A percentile compares a stretch with the other conserved stretches of the same genome.
Conservation (phyloP, 768 basidiomycete species). For the Pisolithus microcarpus region DNA sequence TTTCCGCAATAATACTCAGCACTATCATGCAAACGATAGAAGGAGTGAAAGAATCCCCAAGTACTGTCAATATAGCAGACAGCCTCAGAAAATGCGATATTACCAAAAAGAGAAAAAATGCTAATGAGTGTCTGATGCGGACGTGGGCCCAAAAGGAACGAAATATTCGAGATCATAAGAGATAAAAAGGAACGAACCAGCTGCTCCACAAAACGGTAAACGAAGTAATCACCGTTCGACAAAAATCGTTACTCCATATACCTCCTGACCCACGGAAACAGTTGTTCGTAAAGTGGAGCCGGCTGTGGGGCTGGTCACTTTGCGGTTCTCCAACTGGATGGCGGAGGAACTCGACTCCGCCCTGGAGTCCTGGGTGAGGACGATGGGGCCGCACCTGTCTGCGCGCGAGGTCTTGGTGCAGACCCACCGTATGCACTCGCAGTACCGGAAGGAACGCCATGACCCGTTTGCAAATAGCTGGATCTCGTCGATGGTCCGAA, state of each 20-base stretch:
- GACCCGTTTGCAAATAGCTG: background rate
- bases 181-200: background rate
- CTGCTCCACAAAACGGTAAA: no score
- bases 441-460: conserved; percentile 8
- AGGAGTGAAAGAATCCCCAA: background rate
- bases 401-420: conserved; percentile 26
- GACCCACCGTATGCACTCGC: conserved; percentile 16
- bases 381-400: conserved; percentile 22
- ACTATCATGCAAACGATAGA: no score
- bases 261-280: background rate
- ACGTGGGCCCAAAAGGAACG: no score
- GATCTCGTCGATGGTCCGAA: conserved; percentile 37
- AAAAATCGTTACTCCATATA: no score
- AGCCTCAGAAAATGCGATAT: background rate
- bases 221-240: no score
- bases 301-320: conserved; percentile 7
- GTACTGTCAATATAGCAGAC: background rate
- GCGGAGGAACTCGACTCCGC: conserved; percentile 37
- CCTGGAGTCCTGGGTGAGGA: conserved; percentile 11
- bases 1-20: no score
- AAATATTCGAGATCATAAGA: background rate
- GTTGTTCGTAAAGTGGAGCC: background rate
- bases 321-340: conserved; percentile 53
- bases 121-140: background rate
- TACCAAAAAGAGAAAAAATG: background rate